Evolutionary conservation across 2,329 filamentous ascomycete genomes (phyloP).

Genomic region (Colletotrichum spaethianum): DNA sequence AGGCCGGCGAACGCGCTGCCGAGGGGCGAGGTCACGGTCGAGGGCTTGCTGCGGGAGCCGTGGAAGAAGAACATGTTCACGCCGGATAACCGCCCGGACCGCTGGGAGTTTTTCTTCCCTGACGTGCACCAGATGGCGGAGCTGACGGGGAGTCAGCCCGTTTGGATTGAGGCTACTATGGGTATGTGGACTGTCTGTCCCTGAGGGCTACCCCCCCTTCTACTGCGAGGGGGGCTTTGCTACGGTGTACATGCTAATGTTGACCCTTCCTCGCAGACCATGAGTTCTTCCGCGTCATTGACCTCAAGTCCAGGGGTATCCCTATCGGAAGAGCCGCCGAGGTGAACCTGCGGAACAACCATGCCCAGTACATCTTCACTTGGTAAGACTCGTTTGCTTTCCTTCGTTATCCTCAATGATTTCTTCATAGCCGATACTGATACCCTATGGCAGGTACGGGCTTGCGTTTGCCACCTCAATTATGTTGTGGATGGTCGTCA

Average conservation of each 20-base stretch:
- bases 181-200: slow-evolving; percentile 63
- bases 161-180: slow-evolving; percentile 98
- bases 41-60: slow-evolving; percentile 88
- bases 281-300: slow-evolving; percentile 81
- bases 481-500: slow-evolving; percentile 97
- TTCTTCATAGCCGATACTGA: slow-evolving; percentile 18
- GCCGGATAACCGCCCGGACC: slow-evolving; percentile 87
- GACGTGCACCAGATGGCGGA: slow-evolving; percentile 93
- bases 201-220: neutral
- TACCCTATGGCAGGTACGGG: slow-evolving; percentile 77
- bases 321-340: slow-evolving; percentile 91
- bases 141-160: slow-evolving; percentile 84
- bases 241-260: slow-evolving; percentile 17
- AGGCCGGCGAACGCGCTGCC: slow-evolving; percentile 75
- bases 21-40: slow-evolving; percentile 79
- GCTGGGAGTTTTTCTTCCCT: slow-evolving; percentile 93
- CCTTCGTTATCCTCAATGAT: neutral
- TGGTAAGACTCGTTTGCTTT: slow-evolving; percentile 72
- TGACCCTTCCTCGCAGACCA: slow-evolving; percentile 69
- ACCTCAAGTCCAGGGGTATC: slow-evolving; percentile 84
- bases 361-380: slow-evolving; percentile 98
- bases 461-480: slow-evolving; percentile 87
- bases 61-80: slow-evolving; percentile 99
- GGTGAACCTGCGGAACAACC: slow-evolving; percentile 95
- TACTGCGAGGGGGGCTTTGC: neutral